Conservation (phyloP, 2,329 filamentous ascomycete genomes). For the Bretziella fagacearum region DNA sequence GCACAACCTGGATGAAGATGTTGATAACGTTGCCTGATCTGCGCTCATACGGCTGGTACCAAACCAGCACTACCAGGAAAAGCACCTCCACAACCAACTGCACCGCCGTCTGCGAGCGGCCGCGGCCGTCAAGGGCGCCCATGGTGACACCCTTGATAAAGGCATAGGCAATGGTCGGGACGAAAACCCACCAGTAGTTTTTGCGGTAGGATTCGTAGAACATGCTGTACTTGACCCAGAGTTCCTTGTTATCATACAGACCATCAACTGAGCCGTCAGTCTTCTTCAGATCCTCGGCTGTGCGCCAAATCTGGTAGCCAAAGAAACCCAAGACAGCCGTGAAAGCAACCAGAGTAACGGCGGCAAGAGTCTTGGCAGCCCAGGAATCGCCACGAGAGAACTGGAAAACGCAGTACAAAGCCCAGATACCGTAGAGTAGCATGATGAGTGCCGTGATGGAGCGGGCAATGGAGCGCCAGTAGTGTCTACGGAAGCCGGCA, state of each 20-base stretch:
- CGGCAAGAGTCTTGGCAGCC: slow-evolving; percentile 74
- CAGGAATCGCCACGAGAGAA: slow-evolving; percentile 89
- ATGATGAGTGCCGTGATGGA: slow-evolving; percentile 82
- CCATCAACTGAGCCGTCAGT: slow-evolving; percentile 53
- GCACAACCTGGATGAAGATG: slow-evolving; percentile 75
- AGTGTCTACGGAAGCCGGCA: slow-evolving; percentile 77
- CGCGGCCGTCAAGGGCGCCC: slow-evolving; percentile 71
- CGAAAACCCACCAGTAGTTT: slow-evolving; percentile 92
- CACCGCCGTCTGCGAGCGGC: slow-evolving; percentile 60
- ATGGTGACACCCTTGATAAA: slow-evolving; percentile 77
- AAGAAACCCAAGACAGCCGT: slow-evolving; percentile 71
- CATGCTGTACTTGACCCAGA: slow-evolving; percentile 88
- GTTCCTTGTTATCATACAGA: slow-evolving; percentile 75
- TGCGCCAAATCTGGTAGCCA: slow-evolving; percentile 62
- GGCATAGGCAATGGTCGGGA: slow-evolving; percentile 78
- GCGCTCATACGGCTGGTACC: slow-evolving; percentile 72
- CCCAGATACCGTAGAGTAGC: slow-evolving; percentile 86
- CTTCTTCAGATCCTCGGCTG: slow-evolving; percentile 57
- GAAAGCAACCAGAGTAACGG: slow-evolving; percentile 62
- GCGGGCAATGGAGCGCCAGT: slow-evolving; percentile 83
- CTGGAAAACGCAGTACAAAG: slow-evolving; percentile 88
- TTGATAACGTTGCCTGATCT: slow-evolving; percentile 86
- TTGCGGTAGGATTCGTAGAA: slow-evolving; percentile 96
- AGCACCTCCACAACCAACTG: slow-evolving; percentile 67
- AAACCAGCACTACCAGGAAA: slow-evolving; percentile 64